Evolutionary conservation across 2,329 filamentous ascomycete genomes (phyloP), one percentile per base, ranked within the genome.

Genomic region (Sarocladium oryzae): DNA sequence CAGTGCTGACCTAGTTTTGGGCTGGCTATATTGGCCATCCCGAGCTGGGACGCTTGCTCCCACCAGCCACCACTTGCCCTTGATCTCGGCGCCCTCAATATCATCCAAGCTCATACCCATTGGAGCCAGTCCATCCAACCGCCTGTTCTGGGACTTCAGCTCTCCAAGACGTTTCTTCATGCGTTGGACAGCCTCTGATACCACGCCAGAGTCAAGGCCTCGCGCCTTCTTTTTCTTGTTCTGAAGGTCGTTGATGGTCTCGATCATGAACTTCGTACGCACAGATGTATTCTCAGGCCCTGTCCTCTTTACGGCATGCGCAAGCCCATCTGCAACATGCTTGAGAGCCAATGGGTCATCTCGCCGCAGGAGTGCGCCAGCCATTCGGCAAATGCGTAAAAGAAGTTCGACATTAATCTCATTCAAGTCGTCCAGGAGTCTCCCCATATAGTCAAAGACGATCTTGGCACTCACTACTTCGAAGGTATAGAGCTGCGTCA

Each of bases 21-120:
- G 33, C 53, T 40, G 18, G 28, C 37, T 53, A 20, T 54, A 50
- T 40, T 48, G 43, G 16, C 43, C 43, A 33, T 57, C 57, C 24
- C 38, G 5, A 56, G 52, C 49, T 64, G 77, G 72, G 81, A 92
- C 96, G 66, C 90, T 96, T n/a, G 93, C 92, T 49, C 93, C 93
- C 4, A 97, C 88, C 18, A 97, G 81, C 93, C 93, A 99, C 93
- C 93, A 99, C 71, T 96, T 96, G 1, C 93, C 93, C 63, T 85
- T 88, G 63, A 87, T 92, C 36, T 92, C 87, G 1, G 86, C 85
- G 55, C 91, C 82, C 56, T 83, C 83, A 49, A 99, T 88, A 61
- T 99, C 93, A 33, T 79, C 76, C 3, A 96, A 76, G 10, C 87
- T 84, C 52, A 96, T 84, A 8, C 89, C 83, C 54, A 99, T 76